Evolutionary conservation across 306 rosid species (phyloP), one percentile per base, ranked within the genome.

Genomic region (Glycine latifolia): DNA sequence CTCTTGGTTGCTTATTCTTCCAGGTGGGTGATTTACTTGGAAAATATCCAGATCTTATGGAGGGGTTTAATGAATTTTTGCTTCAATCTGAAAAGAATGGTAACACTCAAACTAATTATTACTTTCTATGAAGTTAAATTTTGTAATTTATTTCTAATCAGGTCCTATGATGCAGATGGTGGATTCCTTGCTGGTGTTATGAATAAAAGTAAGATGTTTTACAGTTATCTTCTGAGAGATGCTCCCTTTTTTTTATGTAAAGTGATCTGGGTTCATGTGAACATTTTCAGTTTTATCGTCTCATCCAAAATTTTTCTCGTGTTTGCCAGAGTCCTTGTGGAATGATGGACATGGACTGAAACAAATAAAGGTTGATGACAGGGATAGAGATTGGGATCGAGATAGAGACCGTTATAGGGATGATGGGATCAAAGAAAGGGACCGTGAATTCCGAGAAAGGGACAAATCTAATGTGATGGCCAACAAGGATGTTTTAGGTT

Each of bases 131-230:
- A 85, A 76, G 62, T 67, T 55, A 67, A 79, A 39, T 17, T 60
- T 73, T 63, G 31, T 13, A 33, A 55, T 54, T 26, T 71, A 65
- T 81, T 81, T 85, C 94, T 96, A 87, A 94, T 82, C 67, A 81
- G 71, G 67, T 73, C 13, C 62, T 85, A 78, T 80, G 76, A 54
- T 86, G 92, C 94, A 96, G 99, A 96, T 65, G 71, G 71, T 87
- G 99, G 98, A 84, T 92, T 92, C 91, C 99, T 96, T 84, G 97
- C 99, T 81, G 99, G 94, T 71, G 99, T 96, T 89, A 96, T 92
- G 97, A 94, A 91, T 91, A 96, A 90, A 86, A 95, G 98, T 95
- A 78, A 84, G 62, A 68, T 67, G 71, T 66, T 84, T 83, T 67
- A 68, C 78, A 70, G 60, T 73, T 73, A 9, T 79, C 35, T 39